Base-by-base conservation (phyloP, 768 basidiomycete species). In the Naganishia onofrii region DNA sequence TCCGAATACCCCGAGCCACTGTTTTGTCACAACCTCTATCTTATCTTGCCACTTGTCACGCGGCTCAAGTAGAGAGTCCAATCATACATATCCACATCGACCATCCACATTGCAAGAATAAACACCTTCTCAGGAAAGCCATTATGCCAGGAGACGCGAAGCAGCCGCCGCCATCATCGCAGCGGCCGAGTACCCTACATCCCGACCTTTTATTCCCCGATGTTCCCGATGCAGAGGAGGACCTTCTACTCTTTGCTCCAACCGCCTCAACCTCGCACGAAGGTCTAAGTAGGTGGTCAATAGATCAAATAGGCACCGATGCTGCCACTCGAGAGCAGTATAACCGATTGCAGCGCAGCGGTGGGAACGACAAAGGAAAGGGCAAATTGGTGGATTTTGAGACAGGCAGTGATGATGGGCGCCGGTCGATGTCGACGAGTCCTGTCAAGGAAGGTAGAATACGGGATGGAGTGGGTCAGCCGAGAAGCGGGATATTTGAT, bases 301-400 rank as follows among this genome's bases (percentile, higher is more conserved):
- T 34, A 31, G 36, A 58, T 58, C 57, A 38, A 31, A 51, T 51
- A 51, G 48, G 48, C 48, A 51, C 48, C n/a, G 48, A 51, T 26
- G 48, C 48, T 21, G 48, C 23, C 6, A n/a, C 21, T 6, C 13
- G 34, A 58, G 31, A 36, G 23, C 57, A 58, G 12, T 58, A 58
- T 38, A 32, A 23, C 9, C n/a, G 32, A 21, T 32, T n/a, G 5
- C 31, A 12, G n/a, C n/a, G 12, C 9, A 26, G 57, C 57, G 31
- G 57, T 17, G 17, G 57, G 32, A 58, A 15, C 31, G 32, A 36
- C n/a, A 58, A 38, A 38, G 57, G 57, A 2, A 58, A 58, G 57
- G 57, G 36, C 31, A 58, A 58, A n/a, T 36, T 58, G 57, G 57
- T 58, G 32, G 57, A 58, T 38, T 58, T 58, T 23, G 57, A 58